phyloP scores from a whole-genome alignment of 2,329 filamentous ascomycete species.

The Fusarium sp. region DNA sequence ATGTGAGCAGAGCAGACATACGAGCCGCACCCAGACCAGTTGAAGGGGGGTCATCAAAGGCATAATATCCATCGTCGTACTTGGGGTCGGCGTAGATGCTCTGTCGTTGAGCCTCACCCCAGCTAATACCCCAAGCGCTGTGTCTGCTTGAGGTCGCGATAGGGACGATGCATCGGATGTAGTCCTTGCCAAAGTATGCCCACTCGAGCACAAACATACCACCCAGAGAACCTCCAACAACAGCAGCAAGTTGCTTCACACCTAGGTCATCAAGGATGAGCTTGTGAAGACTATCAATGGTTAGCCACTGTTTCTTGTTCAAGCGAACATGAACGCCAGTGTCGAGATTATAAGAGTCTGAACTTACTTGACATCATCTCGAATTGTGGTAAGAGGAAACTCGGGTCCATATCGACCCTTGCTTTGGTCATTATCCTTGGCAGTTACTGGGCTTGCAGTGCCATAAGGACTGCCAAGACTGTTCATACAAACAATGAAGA shows the following conservation, averaged over 20 bases:
- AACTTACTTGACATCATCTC: conserved; percentile 89
- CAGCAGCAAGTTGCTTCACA: conserved; percentile 79
- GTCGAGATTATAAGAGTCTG: background rate
- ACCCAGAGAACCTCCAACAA: conserved; percentile 85
- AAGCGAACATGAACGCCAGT: background rate
- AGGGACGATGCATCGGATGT: conserved; percentile 81
- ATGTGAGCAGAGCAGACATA: conserved; percentile 96
- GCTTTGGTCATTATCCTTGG: conserved; percentile 79
- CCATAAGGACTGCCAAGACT: conserved; percentile 87
- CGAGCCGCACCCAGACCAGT: conserved; percentile 91
- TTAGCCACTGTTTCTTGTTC: conserved; percentile 17
- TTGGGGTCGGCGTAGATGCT: conserved; percentile 98
- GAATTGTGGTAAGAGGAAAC: conserved; percentile 93
- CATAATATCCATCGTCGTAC: conserved; percentile 96
- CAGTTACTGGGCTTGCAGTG: conserved; percentile 87
- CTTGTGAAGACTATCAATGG: conserved; percentile 72
- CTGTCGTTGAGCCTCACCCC: conserved; percentile 88
- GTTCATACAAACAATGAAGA: conserved; percentile 89
- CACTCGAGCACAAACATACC: conserved; percentile 93
- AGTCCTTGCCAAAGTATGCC: conserved; percentile 89
- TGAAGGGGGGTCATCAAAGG: conserved; percentile 84
- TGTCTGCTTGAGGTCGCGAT: conserved; percentile 87
- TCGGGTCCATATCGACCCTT: conserved; percentile 90
- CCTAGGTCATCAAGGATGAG: conserved; percentile 82
- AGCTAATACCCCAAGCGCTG: conserved; percentile 90